phyloP scores from a whole-genome alignment of 2,329 filamentous ascomycete genomes.

The Aureobasidium mangrovei region DNA sequence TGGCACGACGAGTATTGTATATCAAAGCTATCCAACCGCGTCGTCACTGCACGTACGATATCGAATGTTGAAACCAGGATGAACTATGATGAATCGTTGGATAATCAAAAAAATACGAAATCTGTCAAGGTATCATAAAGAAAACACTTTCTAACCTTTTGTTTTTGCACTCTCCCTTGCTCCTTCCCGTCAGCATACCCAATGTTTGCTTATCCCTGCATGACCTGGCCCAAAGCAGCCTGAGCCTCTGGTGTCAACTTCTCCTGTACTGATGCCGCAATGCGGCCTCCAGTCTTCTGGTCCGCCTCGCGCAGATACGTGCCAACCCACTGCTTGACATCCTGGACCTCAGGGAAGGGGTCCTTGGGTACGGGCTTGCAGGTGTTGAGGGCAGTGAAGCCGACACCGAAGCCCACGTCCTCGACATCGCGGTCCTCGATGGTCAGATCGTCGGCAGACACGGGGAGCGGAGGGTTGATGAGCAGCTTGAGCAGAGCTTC shows the following conservation, averaged over 20 bases:
- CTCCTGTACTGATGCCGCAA: constrained; percentile 63
- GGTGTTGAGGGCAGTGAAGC: constrained; percentile 88
- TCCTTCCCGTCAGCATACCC: neutral
- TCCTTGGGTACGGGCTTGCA: constrained; percentile 68
- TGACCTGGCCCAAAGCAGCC: constrained; percentile 31
- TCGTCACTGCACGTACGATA: no score
- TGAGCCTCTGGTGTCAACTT: constrained; percentile 46
- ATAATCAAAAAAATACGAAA: no score
- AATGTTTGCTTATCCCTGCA: constrained; percentile 20
- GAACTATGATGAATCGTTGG: no score
- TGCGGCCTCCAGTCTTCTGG: constrained; percentile 58
- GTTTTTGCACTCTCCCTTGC: neutral
- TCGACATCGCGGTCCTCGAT: constrained; percentile 87
- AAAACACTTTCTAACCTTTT: neutral
- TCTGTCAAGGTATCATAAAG: neutral
- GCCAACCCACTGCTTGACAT: constrained; percentile 77
- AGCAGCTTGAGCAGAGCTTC: constrained; percentile 82
- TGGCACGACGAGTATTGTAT: no score
- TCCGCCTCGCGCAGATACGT: constrained; percentile 71
- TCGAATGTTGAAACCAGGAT: no score
- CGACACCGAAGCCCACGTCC: constrained; percentile 88
- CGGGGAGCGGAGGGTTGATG: constrained; percentile 71
- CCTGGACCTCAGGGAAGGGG: constrained; percentile 75
- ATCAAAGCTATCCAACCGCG: no score
- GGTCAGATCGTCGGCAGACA: constrained; percentile 55